Percentiles rank a stretch among this genome's conserved stretches.
These are phyloP conservation scores for Ephemerocybe angulata DNA, from an alignment of 768 basidiomycete genomes.

Conservation along the genomic window DNA sequence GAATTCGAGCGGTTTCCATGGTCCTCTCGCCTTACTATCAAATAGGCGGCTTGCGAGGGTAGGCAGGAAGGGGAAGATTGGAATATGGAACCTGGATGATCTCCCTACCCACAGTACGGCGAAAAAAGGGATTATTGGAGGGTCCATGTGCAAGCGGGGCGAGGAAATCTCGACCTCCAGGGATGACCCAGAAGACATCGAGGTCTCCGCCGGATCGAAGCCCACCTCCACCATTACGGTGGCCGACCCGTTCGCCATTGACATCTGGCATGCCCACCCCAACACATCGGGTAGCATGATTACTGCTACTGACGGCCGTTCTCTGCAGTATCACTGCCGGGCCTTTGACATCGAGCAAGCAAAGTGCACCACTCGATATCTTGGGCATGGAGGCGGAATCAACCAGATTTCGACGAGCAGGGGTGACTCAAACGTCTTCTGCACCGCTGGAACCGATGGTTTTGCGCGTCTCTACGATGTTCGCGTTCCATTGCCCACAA, in stretches of 20 bases:
- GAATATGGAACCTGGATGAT: slow-evolving; percentile 34
- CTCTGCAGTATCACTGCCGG: slow-evolving; percentile 17
- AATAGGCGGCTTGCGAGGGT: slow-evolving; percentile 24
- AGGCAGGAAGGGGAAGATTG: slow-evolving; percentile 30
- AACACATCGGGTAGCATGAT: slow-evolving; percentile 8
- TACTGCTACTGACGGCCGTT: slow-evolving; percentile 19
- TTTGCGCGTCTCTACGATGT: slow-evolving; percentile 37
- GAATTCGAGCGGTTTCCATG: slow-evolving; percentile 16
- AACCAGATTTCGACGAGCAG: slow-evolving; percentile 30
- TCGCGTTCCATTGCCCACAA: slow-evolving; percentile 19
- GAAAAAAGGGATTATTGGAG: slow-evolving; percentile 19
- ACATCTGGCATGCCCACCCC: slow-evolving; percentile 24
- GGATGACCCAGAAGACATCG: slow-evolving; percentile 26
- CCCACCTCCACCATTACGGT: slow-evolving; percentile 13
- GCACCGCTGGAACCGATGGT: slow-evolving; percentile 35
- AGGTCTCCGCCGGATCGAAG: slow-evolving; percentile 23
- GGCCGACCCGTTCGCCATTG: background rate
- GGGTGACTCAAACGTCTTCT: slow-evolving; percentile 32
- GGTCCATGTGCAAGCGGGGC: background rate
- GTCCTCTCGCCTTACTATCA: slow-evolving; percentile 29
- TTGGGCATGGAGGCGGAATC: slow-evolving; percentile 36
- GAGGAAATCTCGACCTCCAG: slow-evolving; percentile 8
- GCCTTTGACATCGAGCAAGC: slow-evolving; percentile 33
- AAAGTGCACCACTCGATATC: slow-evolving; percentile 25
- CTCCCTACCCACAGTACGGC: slow-evolving; percentile 27